Percentiles rank a stretch among this genome's conserved stretches.
Evolutionary conservation across 192 early-diverging fungal genomes (phyloP).

Genomic region (Podila verticillata): DNA sequence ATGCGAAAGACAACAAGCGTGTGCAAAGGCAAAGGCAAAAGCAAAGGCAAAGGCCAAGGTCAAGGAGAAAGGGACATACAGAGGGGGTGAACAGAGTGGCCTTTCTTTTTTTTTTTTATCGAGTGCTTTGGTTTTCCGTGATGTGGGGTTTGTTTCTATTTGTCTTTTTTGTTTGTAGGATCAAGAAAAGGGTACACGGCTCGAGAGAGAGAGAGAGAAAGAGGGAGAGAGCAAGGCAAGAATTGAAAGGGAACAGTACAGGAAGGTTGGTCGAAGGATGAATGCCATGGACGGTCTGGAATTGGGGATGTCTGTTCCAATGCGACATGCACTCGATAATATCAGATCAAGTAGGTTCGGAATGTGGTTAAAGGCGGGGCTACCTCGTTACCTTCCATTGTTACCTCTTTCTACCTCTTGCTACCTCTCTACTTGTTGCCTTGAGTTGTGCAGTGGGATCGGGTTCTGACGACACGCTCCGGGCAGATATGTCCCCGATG

Average conservation of each 20-base stretch:
- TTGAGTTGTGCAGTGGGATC: not conserved
- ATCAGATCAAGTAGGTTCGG: not conserved
- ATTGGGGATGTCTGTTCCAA: not conserved
- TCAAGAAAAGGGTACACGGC: no score
- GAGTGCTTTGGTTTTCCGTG: no score
- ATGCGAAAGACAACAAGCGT: not conserved
- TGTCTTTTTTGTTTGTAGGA: no score
- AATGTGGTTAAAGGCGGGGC: not conserved
- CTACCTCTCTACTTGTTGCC: not conserved
- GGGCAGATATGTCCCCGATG: not conserved
- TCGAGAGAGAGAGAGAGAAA: not conserved
- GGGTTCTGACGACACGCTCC: no score
- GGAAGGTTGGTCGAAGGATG: not conserved
- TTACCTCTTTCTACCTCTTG: not conserved
- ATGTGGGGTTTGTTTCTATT: no score
- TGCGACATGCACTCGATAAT: not conserved
- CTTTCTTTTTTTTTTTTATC: not conserved
- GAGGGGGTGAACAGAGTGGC: not conserved
- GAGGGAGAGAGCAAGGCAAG: constrained; percentile 5
- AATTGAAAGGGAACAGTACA: not conserved
- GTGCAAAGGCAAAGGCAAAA: not conserved
- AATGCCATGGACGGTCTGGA: not conserved
- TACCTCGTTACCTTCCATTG: not conserved
- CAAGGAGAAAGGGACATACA: no score
- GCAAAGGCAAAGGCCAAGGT: not conserved